Percentiles rank a stretch among this genome's conserved stretches.
Conservation (phyloP, 169 alveolate species). For the Plasmodium billcollinsi region DNA sequence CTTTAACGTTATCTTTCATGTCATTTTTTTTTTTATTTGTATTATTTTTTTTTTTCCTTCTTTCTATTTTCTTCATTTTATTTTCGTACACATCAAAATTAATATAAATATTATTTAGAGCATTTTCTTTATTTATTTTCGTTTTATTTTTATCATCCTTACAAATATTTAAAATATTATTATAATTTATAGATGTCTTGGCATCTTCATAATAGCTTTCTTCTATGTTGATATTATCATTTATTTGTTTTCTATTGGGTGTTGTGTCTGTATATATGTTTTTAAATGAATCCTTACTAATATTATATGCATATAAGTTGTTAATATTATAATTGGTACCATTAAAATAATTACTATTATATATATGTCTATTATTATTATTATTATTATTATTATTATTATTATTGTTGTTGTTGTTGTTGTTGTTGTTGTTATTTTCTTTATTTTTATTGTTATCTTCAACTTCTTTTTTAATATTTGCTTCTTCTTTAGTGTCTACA, state of each 20-base stretch:
- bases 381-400: no score
- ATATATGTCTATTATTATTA: no score
- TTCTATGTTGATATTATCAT: not conserved
- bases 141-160: not conserved
- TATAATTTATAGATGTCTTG: no score
- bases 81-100: constrained; percentile 56
- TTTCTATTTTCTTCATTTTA: constrained; percentile 32
- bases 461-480: not conserved
- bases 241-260: not conserved
- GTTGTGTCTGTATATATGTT: not conserved
- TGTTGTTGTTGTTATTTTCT: not conserved
- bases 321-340: no score
- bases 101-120: constrained; percentile 32
- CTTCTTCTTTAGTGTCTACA: not conserved
- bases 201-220: no score
- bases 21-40: constrained; percentile 1
- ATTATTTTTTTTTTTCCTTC: constrained; percentile 13
- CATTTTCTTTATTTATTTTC: not conserved
- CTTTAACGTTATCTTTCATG: no score
- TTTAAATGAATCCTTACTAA: not conserved
- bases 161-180: not conserved
- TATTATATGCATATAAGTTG: no score
- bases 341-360: not conserved
- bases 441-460: not conserved
- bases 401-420: no score